phyloP scores from a whole-genome alignment of 1,284 basidiomycete genomes.

The Flammula alnicola region DNA sequence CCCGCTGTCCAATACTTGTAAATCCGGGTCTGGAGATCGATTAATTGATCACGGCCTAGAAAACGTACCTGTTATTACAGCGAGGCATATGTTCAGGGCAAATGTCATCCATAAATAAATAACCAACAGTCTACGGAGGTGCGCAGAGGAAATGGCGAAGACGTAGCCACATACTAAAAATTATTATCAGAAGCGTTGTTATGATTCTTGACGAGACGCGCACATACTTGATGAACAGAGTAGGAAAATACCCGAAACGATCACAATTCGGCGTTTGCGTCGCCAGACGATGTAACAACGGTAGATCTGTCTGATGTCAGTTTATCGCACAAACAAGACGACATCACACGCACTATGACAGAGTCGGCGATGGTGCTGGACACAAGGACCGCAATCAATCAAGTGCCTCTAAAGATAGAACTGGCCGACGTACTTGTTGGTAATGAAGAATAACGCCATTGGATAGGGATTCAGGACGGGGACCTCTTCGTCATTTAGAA shows the following conservation, averaged over 20 bases:
- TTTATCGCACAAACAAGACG: not conserved
- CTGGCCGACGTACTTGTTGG: constrained; percentile 23
- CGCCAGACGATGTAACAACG: constrained; percentile 30
- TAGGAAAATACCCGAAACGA: constrained; percentile 19
- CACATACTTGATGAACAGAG: constrained; percentile 25
- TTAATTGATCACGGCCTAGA: not conserved
- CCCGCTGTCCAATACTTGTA: constrained; percentile 18
- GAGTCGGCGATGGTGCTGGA: constrained; percentile 25
- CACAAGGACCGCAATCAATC: not conserved
- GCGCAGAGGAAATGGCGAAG: constrained; percentile 21
- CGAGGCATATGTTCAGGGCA: constrained; percentile 22
- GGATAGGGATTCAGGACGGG: constrained; percentile 17
- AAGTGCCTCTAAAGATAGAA: not conserved
- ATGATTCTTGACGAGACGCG: not conserved
- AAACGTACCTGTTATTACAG: constrained; percentile 24
- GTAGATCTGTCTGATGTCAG: constrained; percentile 24
- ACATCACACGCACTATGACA: constrained; percentile 20
- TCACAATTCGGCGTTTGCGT: constrained; percentile 20
- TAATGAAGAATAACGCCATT: constrained; percentile 20
- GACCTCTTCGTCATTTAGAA: constrained; percentile 12
- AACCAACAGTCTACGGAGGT: constrained; percentile 11
- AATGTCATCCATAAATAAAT: constrained; percentile 30
- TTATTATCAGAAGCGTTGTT: not conserved
- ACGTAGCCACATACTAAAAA: constrained; percentile 27
- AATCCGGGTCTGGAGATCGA: not conserved